Evolutionary conservation across 2,329 filamentous ascomycete genomes (phyloP).

Genomic region (Cyphellophora europaea): DNA sequence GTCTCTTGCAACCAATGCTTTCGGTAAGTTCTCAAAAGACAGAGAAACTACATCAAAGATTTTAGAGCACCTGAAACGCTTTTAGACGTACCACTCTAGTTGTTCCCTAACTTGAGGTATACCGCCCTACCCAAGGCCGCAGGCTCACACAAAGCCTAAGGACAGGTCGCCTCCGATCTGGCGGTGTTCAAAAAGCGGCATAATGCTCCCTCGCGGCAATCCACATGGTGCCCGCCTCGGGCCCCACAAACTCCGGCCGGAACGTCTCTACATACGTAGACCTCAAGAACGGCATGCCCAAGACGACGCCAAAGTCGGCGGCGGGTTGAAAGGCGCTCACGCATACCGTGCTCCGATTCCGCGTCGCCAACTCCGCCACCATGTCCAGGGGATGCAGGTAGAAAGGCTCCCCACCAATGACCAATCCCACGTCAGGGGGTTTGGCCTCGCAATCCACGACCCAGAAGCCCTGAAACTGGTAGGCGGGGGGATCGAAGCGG

Average conservation of each 20-base stretch:
- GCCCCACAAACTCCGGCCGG: not conserved
- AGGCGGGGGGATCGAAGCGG: not conserved
- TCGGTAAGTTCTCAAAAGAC: no score
- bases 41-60: no score
- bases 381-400: not conserved
- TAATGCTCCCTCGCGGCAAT: not conserved
- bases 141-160: no score
- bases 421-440: not conserved
- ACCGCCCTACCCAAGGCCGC: no score
- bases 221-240: not conserved
- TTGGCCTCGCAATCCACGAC: not conserved
- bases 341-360: not conserved
- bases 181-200: not conserved
- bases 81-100: no score
- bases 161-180: no score
- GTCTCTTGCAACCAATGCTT: no score
- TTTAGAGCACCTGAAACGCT: no score
- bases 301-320: not conserved
- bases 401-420: not conserved
- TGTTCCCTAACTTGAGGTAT: no score
- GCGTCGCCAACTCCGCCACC: not conserved
- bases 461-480: not conserved
- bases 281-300: not conserved
- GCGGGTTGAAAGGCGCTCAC: no score
- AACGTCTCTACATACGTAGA: not conserved